Base-by-base conservation (phyloP, 805 yeast species). In the Starmerella floricola region DNA sequence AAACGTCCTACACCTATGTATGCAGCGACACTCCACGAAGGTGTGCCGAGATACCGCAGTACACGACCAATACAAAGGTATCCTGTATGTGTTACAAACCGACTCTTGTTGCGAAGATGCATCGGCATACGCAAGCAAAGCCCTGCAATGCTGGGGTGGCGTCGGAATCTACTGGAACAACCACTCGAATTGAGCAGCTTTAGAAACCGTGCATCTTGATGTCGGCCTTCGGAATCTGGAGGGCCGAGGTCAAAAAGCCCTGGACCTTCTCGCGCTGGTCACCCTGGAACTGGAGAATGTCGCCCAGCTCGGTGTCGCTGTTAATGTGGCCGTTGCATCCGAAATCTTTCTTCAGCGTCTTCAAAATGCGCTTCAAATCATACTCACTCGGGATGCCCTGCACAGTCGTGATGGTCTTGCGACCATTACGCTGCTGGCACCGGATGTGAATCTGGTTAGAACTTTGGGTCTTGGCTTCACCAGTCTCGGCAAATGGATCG, bases 401-500 rank as follows among this genome's bases (percentile, higher is more conserved):
- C 49, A 88, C 97, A 32, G 98, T 88, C 54, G 98, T 88, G 63
- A 88, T 76, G 51, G 97, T 88, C 70, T 88, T 88, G 71, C 97
- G 87, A 63, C 98, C 98, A 72, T 91, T 88, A 74, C 98, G 88
- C 72, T 88, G 98, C 70, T 88, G 98, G 64, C 93, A 88, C 74
- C 98, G 93, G 65, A 88, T 66, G 68, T 87, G 98, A 67, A 88
- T 84, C 71, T 87, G 85, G 72, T 84, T 86, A 47, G 93, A 78
- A 61, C 94, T 82, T 69, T 88, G 88, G 57, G 94, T 58, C 66
- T 88, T 95, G 71, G 91, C 93, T 76, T 88, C 97, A 73, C 96
- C 97, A 69, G 96, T 87, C 68, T 88, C 98, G 79, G 97, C 96
- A 79, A 88, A 88, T 51, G 98, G 98, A 71, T 88, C 95, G 61